A percentile compares a stretch with the other conserved stretches of the same genome.
phyloP scores from a whole-genome alignment of 345 rosid genomes.

The Pugionium dolabratum region DNA sequence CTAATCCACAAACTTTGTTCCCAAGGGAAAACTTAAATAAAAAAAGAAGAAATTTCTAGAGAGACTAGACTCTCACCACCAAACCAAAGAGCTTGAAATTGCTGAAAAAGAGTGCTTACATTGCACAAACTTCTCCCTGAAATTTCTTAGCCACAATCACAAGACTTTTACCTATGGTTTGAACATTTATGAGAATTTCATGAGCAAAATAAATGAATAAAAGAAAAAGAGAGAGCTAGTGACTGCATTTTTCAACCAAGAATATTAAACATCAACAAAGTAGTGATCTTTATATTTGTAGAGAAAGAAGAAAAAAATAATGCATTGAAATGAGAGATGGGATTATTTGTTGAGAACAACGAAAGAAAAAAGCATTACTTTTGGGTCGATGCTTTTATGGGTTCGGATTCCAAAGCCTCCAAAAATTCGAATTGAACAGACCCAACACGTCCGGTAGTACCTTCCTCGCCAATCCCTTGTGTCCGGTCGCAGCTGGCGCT shows the following conservation, averaged over 20 bases:
- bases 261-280: conserved; percentile 11
- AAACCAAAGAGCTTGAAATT: background rate
- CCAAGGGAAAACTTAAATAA: conserved; percentile 6
- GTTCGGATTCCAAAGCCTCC: conserved; percentile 93
- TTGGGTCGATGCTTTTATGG: conserved; percentile 45
- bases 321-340: background rate
- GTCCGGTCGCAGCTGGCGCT: conserved; percentile 37
- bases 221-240: background rate
- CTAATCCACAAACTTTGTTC: conserved; percentile 40
- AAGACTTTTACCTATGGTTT: conserved; percentile 11
- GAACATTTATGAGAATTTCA: background rate
- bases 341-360: background rate
- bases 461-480: conserved; percentile 86
- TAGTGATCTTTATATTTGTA: background rate
- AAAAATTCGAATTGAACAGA: conserved; percentile 76
- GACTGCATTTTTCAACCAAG: conserved; percentile 18
- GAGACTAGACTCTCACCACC: conserved; percentile 28
- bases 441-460: conserved; percentile 97
- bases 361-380: conserved; percentile 11
- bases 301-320: background rate
- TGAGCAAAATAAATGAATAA: background rate
- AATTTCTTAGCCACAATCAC: background rate
- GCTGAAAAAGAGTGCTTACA: background rate
- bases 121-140: background rate
- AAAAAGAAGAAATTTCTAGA: background rate